Conservation (phyloP, 2,329 filamentous ascomycete genomes). For the Trichoderma sp. region DNA sequence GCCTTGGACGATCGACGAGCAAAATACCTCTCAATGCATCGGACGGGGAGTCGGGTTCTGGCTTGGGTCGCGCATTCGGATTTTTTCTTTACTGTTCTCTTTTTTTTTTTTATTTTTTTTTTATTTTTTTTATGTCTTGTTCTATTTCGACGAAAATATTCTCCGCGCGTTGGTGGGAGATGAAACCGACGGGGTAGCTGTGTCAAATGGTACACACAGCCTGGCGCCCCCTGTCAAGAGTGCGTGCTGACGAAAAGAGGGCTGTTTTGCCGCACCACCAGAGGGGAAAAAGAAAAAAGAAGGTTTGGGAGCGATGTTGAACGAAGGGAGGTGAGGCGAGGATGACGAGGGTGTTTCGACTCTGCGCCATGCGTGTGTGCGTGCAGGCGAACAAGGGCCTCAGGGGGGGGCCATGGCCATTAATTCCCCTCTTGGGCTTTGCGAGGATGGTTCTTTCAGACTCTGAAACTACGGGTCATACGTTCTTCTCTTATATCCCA, state of each 20-base stretch:
- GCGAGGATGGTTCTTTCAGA: slow-evolving; percentile 16
- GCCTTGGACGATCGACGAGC: slow-evolving; percentile 24
- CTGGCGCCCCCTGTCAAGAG: slow-evolving; percentile 3
- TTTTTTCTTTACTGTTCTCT: slow-evolving; percentile 22
- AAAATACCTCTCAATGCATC: slow-evolving; percentile 35
- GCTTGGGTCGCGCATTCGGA: slow-evolving; percentile 30
- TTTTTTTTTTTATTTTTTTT: slow-evolving; percentile 21
- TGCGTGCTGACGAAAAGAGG: not conserved
- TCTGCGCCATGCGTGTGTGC: slow-evolving; percentile 19
- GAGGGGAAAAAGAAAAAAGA: slow-evolving; percentile 11
- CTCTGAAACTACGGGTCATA: slow-evolving; percentile 17
- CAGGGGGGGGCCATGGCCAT: not conserved
- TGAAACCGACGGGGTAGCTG: slow-evolving; percentile 12
- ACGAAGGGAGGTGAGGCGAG: not conserved
- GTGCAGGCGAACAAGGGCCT: slow-evolving; percentile 14
- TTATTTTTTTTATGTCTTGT: slow-evolving; percentile 23
- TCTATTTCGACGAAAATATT: slow-evolving; percentile 21
- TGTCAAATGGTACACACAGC: slow-evolving; percentile 8
- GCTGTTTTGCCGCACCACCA: not conserved
- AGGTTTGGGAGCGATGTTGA: not conserved
- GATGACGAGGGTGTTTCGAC: slow-evolving; percentile 6
- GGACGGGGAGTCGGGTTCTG: slow-evolving; percentile 40
- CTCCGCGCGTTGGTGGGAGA: slow-evolving; percentile 8
- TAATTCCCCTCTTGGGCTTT: slow-evolving; percentile 7
- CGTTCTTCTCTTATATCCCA: slow-evolving; percentile 23